A percentile compares a stretch with the other conserved stretches of the same genome.
Conservation (phyloP, 2,329 filamentous ascomycete genomes). For the Diaporthe ampelina region DNA sequence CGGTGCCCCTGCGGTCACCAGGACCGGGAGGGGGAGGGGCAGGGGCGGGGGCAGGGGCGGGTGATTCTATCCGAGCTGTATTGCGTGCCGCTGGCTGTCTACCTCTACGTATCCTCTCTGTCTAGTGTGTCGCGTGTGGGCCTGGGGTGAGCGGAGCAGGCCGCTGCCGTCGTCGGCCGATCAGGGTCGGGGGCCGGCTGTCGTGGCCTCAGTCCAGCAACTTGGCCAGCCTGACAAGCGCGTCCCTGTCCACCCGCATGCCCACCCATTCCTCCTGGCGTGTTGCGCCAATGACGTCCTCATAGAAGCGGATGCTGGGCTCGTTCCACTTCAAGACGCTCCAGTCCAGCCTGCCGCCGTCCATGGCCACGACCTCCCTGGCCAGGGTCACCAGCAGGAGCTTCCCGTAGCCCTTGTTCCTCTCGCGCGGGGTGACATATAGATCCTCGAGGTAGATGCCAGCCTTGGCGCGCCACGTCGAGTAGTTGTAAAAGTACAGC, state of each 20-base stretch:
- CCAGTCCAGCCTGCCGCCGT: conserved; percentile 88
- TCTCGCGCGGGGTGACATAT: conserved; percentile 79
- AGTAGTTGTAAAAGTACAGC: conserved; percentile 96
- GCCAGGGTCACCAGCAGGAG: conserved; percentile 81
- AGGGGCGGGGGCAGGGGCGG: not conserved
- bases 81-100: not conserved
- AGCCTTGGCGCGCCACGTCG: conserved; percentile 88
- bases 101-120: not conserved
- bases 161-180: no score
- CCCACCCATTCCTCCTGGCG: conserved; percentile 80
- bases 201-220: conserved; percentile 52
- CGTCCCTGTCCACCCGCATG: conserved; percentile 80
- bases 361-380: conserved; percentile 80
- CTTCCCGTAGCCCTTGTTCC: conserved; percentile 85
- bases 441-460: conserved; percentile 96
- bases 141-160: no score
- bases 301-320: conserved; percentile 90
- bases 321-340: conserved; percentile 93
- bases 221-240: conserved; percentile 70
- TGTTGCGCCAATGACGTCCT: conserved; percentile 73
- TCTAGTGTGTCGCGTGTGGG: not conserved
- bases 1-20: conserved; percentile 49
- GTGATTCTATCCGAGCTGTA: not conserved
- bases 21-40: not conserved
- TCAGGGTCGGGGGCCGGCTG: no score